Evolutionary conservation across 1,284 basidiomycete genomes (phyloP), one percentile per base, ranked within the genome.

Genomic region (Fomes fomentarius): DNA sequence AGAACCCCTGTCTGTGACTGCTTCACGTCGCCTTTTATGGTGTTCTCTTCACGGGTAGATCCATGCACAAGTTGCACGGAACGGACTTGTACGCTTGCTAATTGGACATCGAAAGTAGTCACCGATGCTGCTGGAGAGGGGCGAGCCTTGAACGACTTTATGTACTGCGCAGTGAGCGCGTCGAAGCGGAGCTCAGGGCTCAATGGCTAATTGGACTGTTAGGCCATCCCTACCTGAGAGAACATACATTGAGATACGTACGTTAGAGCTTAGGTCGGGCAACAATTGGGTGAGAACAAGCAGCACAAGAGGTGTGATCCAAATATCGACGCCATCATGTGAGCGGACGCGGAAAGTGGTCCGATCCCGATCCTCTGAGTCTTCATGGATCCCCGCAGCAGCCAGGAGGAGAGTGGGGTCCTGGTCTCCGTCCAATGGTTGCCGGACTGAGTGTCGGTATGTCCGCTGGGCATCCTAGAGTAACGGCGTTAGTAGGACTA

Each of bases 181-280:
- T 71, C 70, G 34, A 71, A 56, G 15, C 65, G 61, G 14, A 72
- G 57, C 41, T 72, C 69, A 1, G 69, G 67, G 35, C 62, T 65
- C 30, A 66, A 37, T 47, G 55, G 58, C 69, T 72, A 51, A 4
- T 11, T 12, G 46, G 10, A 28, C 8, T 26, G 21, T 35, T 3
- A 51, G 10, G 17, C n/a, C 21, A 26, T n/a, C 8, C 1, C 4
- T 37, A 6, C 37, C 11, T 12, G 22, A 21, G 17, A 17, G 2
- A 40, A 15, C 4, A 26, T 26, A 25, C 26, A n/a, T n/a, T n/a
- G 17, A 26, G 37, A 21, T 28, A 63, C 66, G 30, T 39, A 71
- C 69, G 45, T 62, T 57, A 10, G 30, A 19, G 12, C 31, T 47
- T 17, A 66, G 21, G 21, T 69, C 66, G 4, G 54, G 22, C 21